Base-by-base conservation (phyloP, 2,329 filamentous ascomycete genomes). In the Hypocreales sp. region DNA sequence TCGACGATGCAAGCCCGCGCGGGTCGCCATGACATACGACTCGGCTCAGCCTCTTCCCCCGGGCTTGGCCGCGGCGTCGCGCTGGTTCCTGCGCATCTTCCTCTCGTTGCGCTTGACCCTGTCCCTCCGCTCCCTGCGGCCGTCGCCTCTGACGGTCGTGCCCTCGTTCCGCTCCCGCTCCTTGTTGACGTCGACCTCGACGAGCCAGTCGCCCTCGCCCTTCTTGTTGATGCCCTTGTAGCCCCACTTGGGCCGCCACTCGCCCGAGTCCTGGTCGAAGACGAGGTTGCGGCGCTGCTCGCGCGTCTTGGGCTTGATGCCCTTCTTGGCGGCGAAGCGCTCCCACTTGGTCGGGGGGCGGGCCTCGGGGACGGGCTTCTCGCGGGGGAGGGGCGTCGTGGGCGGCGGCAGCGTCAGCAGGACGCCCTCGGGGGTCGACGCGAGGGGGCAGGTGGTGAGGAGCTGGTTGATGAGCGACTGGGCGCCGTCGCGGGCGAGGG, bases 381-480 rank as follows among this genome's bases (percentile, higher is more conserved):
- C 86, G 41, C 90, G 79, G 15, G 90, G 90, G 4, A 95, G 64
- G 1, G 63, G 53, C 2, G 79, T 92, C 13, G 67, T 59, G 1
- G 72, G 62, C 0, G 67, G 52, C 0, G 90, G 90, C 0, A 98
- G 75, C 11, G 69, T 64, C 29, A 95, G 72, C 26, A 87, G 71
- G 2, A 95, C 81, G 40, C 84, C 67, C 20, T 70, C 65, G 1
- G 58, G 44, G 24, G 72, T 76, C 24, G 78, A 77, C 33, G 64
- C 69, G 42, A 94, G 76, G 15, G 81, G 69, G 58, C 84, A 90
- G 24, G 83, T 87, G 11, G 77, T 83, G 21, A 98, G 74, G 34
- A 98, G 76, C 56, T 95, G 86, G 65, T 93, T 93, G 53, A 98
- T 73, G 32, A 98, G 73, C 17, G 72, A 75, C 59, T 98, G 90